Evolutionary conservation across 2,329 filamentous ascomycete genomes (phyloP), one percentile per base, ranked within the genome.

Genomic region (Ampelomyces quisqualis): DNA sequence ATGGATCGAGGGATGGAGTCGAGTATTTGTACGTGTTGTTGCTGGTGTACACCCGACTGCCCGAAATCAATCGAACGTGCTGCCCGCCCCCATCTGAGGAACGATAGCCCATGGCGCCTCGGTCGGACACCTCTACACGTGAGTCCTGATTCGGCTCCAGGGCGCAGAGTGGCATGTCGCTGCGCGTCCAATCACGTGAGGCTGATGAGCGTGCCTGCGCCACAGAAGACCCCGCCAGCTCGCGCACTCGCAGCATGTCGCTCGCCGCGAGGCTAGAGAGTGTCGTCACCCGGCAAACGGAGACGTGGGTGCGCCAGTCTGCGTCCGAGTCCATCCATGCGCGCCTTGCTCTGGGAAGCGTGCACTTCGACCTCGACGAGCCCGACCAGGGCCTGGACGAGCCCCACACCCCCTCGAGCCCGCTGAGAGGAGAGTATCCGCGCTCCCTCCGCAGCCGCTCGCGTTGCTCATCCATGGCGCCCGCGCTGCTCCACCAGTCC

Each of bases 391-490:
- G 48, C 34, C 47, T 43, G 26, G 49, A 39, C 27, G 43, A 36
- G 20, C 30, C 40, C 10, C 47, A 45, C 5, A 45, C 36, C 3
- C 38, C 24, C 5, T 44, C 38, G 30, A 46, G 44, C 32, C 43
- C 47, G 31, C 26, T 40, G 33, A 19, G 31, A 37, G 27, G 13
- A 34, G 21, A 45, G 9, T 48, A 50, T 27, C 36, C 53, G 29
- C 53, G 34, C 7, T 57, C 46, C 9, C 21, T 42, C 28, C 39
- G 38, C 32, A 54, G 50, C 51, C 33, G 20, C 42, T 22, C 43
- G 39, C 2, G 28, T 43, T 40, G 18, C 20, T 62, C 56, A 35
- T 65, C 63, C 41, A 67, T 67, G 62, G 59, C 63, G 34, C 62
- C 54, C 21, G 45, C 60, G 11, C 51, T 55, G 36, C 45, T 66